Conservation (phyloP, 306 rosid genomes). For the Albizia julibrissin region DNA sequence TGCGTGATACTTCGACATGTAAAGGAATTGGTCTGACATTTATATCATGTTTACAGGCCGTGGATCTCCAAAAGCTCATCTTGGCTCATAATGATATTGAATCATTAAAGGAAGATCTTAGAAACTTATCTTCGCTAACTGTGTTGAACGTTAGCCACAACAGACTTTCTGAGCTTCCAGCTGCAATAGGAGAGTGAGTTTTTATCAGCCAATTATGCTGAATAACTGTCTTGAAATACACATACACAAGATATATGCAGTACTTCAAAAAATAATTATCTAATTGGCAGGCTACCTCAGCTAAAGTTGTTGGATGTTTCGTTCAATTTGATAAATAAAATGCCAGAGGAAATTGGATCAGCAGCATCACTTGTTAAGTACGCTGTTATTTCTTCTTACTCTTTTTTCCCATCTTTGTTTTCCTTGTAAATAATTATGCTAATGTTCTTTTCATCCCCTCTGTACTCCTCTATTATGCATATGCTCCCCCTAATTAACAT, state of each 20-base stretch:
- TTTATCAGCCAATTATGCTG: background rate
- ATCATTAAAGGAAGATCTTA: conserved; percentile 65
- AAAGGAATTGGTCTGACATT: background rate
- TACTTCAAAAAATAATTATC: background rate
- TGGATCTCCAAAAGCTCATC: conserved; percentile 89
- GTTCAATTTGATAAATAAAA: conserved; percentile 49
- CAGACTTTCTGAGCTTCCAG: conserved; percentile 70
- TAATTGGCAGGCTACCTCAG: conserved; percentile 60
- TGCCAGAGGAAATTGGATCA: conserved; percentile 84
- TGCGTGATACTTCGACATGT: conserved; percentile 2
- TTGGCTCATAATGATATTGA: conserved; percentile 81
- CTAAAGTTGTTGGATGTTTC: conserved; percentile 83
- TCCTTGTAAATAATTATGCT: conserved; percentile 20
- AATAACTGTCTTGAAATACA: background rate
- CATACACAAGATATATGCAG: background rate
- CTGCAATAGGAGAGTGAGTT: conserved; percentile 95
- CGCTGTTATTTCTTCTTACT: conserved; percentile 7
- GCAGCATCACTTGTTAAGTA: conserved; percentile 87
- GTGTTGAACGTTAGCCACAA: conserved; percentile 88
- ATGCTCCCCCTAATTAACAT: background rate
- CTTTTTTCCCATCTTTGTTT: conserved; percentile 9
- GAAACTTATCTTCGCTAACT: conserved; percentile 60
- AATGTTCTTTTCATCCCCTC: background rate
- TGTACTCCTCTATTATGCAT: conserved; percentile 11
- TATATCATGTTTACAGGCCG: conserved; percentile 56